Percentiles rank a stretch among this genome's conserved stretches.
These are phyloP conservation scores for Sarocladiaceae sp. DNA, from an alignment of 2,329 filamentous ascomycete genomes.

Conservation along the genomic window DNA sequence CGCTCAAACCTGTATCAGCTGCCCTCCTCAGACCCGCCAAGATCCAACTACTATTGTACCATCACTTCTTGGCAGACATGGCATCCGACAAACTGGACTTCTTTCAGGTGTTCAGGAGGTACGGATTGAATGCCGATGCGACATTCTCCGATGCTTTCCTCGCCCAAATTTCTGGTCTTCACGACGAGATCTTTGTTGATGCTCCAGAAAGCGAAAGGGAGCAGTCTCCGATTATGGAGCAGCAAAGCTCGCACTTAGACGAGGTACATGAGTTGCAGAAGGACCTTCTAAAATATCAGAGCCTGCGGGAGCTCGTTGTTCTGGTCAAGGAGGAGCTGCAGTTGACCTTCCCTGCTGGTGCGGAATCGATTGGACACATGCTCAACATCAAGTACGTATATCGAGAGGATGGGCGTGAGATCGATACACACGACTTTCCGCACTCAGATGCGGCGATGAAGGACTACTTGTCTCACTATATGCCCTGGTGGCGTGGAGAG, in stretches of 20 bases:
- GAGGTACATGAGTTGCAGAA: slow-evolving; percentile 9
- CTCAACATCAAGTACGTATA: slow-evolving; percentile 50
- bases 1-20: slow-evolving; percentile 56
- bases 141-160: slow-evolving; percentile 76
- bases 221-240: neutral
- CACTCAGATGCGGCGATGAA: slow-evolving; percentile 61
- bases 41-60: slow-evolving; percentile 87
- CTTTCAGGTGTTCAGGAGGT: slow-evolving; percentile 61
- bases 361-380: slow-evolving; percentile 40
- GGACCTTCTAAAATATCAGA: slow-evolving; percentile 40
- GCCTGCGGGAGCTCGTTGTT: slow-evolving; percentile 38
- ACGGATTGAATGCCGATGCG: slow-evolving; percentile 58
- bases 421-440: slow-evolving; percentile 54
- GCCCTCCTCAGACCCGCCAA: slow-evolving; percentile 69
- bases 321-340: slow-evolving; percentile 41
- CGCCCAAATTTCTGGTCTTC: slow-evolving; percentile 62
- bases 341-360: slow-evolving; percentile 46
- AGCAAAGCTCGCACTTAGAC: neutral
- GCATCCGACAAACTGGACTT: slow-evolving; percentile 67
- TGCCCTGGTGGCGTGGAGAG: slow-evolving; percentile 85
- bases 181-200: slow-evolving; percentile 59
- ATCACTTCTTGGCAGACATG: slow-evolving; percentile 72
- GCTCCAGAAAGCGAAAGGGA: slow-evolving; percentile 26
- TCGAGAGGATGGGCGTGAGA: slow-evolving; percentile 43
- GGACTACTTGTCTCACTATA: slow-evolving; percentile 59